Conservation (phyloP, 495 filamentous ascomycete genomes). For the Evernia prunastri region DNA sequence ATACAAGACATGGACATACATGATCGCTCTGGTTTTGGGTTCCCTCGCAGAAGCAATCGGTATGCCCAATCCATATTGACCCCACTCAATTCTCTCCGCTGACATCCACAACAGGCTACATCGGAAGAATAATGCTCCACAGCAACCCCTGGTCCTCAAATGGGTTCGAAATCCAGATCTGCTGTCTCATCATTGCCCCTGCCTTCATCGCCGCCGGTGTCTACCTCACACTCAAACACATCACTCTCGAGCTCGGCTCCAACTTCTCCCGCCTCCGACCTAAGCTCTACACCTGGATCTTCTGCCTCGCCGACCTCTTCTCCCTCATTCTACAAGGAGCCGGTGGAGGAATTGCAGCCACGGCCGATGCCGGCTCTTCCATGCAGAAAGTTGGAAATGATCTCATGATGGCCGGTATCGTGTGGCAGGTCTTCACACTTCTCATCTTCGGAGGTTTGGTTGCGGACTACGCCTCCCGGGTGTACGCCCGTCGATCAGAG, state of each 20-base stretch:
- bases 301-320: slow-evolving; percentile 59
- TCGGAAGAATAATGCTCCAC: slow-evolving; percentile 53
- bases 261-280: slow-evolving; percentile 50
- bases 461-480: slow-evolving; percentile 18
- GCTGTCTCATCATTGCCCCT: slow-evolving; percentile 59
- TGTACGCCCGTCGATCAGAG: slow-evolving; percentile 8
- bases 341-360: slow-evolving; percentile 52
- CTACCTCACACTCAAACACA: slow-evolving; percentile 63
- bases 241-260: slow-evolving; percentile 50
- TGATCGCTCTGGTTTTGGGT: slow-evolving; percentile 45
- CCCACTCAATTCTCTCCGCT: not conserved
- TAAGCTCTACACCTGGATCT: slow-evolving; percentile 57
- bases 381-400: slow-evolving; percentile 45
- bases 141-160: slow-evolving; percentile 52
- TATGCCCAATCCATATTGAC: not conserved
- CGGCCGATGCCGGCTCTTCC: slow-evolving; percentile 31
- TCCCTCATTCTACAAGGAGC: slow-evolving; percentile 59
- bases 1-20: slow-evolving; percentile 58
- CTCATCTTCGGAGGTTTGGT: slow-evolving; percentile 41
- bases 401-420: slow-evolving; percentile 65
- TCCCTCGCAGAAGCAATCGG: slow-evolving; percentile 29
- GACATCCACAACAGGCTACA: slow-evolving; percentile 46
- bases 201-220: slow-evolving; percentile 59
- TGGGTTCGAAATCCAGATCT: slow-evolving; percentile 62
- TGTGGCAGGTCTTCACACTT: slow-evolving; percentile 62